Conservation (phyloP, 176 grass and related monocot species). For the Rhynchospora pubera region DNA sequence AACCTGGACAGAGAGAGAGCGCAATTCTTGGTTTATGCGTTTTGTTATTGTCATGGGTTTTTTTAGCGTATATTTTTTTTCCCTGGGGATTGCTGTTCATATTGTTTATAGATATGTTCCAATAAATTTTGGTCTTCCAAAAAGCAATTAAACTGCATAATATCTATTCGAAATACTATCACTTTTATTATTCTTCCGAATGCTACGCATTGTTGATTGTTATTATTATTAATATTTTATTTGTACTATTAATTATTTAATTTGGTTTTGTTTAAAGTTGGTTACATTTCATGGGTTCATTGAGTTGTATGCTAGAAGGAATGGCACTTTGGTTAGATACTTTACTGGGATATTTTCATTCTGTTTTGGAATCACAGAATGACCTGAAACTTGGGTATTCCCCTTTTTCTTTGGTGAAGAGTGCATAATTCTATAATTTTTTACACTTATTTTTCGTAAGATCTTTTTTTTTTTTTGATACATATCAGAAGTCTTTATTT, state of each 20-base stretch:
- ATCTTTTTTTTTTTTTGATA: not conserved
- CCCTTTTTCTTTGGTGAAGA: not conserved
- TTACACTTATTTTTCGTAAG: not conserved
- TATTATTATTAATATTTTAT: not conserved
- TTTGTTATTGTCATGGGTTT: not conserved
- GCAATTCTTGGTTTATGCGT: not conserved
- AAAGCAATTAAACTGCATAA: not conserved
- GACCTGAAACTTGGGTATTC: not conserved
- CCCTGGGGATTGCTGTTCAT: not conserved
- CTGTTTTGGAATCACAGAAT: not conserved
- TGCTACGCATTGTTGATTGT: not conserved
- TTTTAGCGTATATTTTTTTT: not conserved
- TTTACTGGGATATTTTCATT: not conserved
- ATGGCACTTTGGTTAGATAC: not conserved
- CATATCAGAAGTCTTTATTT: not conserved
- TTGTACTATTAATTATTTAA: not conserved
- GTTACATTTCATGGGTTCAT: not conserved
- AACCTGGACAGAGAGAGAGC: not conserved
- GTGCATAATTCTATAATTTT: not conserved
- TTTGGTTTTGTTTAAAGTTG: not conserved
- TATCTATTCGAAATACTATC: not conserved
- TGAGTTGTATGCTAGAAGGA: not conserved
- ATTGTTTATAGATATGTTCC: not conserved
- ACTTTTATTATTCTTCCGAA: not conserved
- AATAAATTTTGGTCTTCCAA: not conserved